These are phyloP conservation scores for Heterobasidion parviporum DNA, from an alignment of 1,284 basidiomycete species.

Conservation along the genomic window DNA sequence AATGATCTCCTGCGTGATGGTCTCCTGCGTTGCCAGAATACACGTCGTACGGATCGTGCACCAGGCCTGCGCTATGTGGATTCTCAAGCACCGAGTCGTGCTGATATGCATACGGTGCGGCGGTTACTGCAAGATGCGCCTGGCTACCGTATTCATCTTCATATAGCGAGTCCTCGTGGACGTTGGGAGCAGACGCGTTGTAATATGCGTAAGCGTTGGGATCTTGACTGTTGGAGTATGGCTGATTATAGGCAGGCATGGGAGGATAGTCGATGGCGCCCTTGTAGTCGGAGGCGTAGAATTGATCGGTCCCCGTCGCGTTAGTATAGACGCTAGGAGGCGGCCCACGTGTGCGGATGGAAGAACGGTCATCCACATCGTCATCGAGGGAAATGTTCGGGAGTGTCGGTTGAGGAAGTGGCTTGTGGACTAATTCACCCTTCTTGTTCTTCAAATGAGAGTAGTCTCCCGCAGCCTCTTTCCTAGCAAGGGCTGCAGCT, in stretches of 20 bases:
- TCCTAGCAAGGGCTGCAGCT: constrained; percentile 79
- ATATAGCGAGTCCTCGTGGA: constrained; percentile 44
- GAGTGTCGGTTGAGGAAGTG: constrained; percentile 92
- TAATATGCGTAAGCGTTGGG: constrained; percentile 38
- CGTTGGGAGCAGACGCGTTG: constrained; percentile 46
- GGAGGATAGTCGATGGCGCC: constrained; percentile 36
- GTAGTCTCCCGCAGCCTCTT: constrained; percentile 85
- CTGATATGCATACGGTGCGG: constrained; percentile 46
- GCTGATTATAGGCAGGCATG: constrained; percentile 63
- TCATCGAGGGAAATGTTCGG: constrained; percentile 88
- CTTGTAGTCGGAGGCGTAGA: constrained; percentile 42
- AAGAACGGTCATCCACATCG: constrained; percentile 55
- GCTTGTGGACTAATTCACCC: constrained; percentile 73
- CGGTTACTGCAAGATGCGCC: constrained; percentile 42
- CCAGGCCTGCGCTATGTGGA: constrained; percentile 11
- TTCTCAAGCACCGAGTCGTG: constrained; percentile 4
- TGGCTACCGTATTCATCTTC: constrained; percentile 61
- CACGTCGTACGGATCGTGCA: constrained; percentile 36
- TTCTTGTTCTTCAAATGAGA: constrained; percentile 92
- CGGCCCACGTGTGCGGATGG: constrained; percentile 47
- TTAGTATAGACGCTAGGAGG: constrained; percentile 43
- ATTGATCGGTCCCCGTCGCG: constrained; percentile 29
- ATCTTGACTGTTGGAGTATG: constrained; percentile 41
- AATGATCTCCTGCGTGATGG: constrained; percentile 2
- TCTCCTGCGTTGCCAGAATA: constrained; percentile 21